phyloP scores from a whole-genome alignment of 2,329 filamentous ascomycete genomes.

The Scedosporium dehoogii region DNA sequence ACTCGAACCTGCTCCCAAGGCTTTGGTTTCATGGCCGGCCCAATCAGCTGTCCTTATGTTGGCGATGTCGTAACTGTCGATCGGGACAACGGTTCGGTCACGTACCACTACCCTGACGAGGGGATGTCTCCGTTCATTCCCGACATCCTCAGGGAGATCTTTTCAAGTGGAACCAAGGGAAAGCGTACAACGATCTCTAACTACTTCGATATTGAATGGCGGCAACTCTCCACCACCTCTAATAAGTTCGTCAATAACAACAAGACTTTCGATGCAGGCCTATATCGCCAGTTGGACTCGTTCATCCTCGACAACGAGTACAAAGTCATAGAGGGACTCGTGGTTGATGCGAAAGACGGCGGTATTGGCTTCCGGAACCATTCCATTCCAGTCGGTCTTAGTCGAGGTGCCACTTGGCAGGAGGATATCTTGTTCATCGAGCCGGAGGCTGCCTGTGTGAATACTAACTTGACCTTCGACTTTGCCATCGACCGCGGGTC shows the following conservation, averaged over 20 bases:
- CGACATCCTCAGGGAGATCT: conserved; percentile 21
- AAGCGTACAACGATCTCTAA: conserved; percentile 25
- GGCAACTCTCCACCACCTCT: conserved; percentile 12
- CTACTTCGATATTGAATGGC: conserved; percentile 31
- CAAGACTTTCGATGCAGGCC: conserved; percentile 18
- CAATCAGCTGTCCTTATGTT: conserved; percentile 17
- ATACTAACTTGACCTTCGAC: conserved; percentile 31
- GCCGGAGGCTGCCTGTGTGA: conserved; percentile 32
- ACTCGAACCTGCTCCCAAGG: background rate
- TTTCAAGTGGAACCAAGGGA: conserved; percentile 22
- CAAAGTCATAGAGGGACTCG: conserved; percentile 29
- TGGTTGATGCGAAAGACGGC: conserved; percentile 29
- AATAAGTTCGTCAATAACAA: conserved; percentile 19
- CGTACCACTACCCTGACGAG: conserved; percentile 10
- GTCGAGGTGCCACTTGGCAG: conserved; percentile 28
- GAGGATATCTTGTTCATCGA: conserved; percentile 38
- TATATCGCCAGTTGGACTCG: conserved; percentile 13
- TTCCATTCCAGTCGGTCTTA: conserved; percentile 22
- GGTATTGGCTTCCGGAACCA: conserved; percentile 36
- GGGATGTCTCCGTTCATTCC: conserved; percentile 19
- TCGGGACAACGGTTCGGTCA: conserved; percentile 14
- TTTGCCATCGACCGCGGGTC: conserved; percentile 18
- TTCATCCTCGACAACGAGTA: conserved; percentile 22
- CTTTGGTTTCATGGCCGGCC: conserved; percentile 11
- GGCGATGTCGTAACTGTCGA: conserved; percentile 9